Evolutionary conservation across 306 rosid genomes (phyloP).

Genomic region (Abrus pulchellus): DNA sequence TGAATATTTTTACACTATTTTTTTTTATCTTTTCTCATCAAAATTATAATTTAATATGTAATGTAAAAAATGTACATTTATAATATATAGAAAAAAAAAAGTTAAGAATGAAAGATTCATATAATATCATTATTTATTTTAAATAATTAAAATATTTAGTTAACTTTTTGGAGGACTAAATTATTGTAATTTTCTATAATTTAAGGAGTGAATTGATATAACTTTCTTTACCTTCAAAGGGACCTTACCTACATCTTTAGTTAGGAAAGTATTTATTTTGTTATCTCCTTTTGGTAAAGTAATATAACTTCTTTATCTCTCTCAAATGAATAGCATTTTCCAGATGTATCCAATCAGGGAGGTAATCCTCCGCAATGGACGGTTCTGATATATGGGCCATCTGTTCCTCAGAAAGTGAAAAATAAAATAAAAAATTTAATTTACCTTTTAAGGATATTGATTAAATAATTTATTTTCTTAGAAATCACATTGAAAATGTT

Average conservation of each 20-base stretch:
- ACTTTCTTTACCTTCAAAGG: not conserved
- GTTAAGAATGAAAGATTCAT: not conserved
- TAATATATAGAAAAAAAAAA: too few relatives aligned
- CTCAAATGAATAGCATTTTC: not conserved
- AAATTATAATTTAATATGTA: too few relatives aligned
- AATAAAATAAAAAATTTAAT: not conserved
- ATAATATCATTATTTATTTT: not conserved
- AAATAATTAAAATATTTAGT: not conserved
- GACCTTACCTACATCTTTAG: not conserved
- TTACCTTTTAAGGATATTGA: too few relatives aligned
- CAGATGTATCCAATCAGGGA: conserved; percentile 34
- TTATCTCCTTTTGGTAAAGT: conserved; percentile 10
- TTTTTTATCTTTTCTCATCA: too few relatives aligned
- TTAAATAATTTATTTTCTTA: too few relatives aligned
- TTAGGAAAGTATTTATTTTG: not conserved
- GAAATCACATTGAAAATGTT: conserved; percentile 51
- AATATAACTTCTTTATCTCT: conserved; percentile 4
- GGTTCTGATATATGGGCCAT: conserved; percentile 58
- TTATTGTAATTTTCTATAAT: not conserved
- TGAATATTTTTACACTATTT: too few relatives aligned
- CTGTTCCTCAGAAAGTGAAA: conserved; percentile 30
- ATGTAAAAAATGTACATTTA: too few relatives aligned
- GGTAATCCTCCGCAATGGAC: conserved; percentile 58
- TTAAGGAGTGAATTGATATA: not conserved
- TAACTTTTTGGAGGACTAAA: not conserved